Percentiles rank a stretch among this genome's conserved stretches.
Evolutionary conservation across 768 basidiomycete species (phyloP).

Genomic region (Suillus ampliporus): DNA sequence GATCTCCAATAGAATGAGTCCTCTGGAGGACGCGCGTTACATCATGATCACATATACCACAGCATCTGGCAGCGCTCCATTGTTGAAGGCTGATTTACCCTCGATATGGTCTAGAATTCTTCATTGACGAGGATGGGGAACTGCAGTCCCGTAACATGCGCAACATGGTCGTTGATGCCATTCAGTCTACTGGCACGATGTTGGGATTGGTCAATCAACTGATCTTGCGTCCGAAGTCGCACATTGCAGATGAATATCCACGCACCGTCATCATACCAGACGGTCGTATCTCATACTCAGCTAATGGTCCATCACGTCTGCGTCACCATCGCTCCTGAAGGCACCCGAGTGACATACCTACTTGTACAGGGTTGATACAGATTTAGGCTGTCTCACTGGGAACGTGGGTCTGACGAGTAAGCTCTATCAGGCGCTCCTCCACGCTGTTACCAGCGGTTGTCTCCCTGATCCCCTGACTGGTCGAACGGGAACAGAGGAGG

Average conservation of each 20-base stretch:
- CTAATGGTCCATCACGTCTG: no score
- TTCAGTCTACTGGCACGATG: slow-evolving; percentile 50
- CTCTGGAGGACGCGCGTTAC: slow-evolving; percentile 29
- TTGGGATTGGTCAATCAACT: slow-evolving; percentile 49
- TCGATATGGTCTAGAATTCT: slow-evolving; percentile 49
- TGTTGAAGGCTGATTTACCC: slow-evolving; percentile 42
- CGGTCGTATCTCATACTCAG: slow-evolving; percentile 34
- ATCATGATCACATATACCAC: slow-evolving; percentile 27
- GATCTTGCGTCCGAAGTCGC: slow-evolving; percentile 41
- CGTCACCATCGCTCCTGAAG: no score
- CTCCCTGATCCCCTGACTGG: no score
- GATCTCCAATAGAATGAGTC: slow-evolving; percentile 29
- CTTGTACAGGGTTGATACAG: no score
- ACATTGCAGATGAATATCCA: slow-evolving; percentile 8
- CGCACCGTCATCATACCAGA: slow-evolving; percentile 46
- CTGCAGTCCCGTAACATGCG: slow-evolving; percentile 50
- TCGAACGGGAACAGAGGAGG: no score
- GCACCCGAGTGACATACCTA: no score
- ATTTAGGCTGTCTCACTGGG: no score
- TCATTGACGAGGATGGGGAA: slow-evolving; percentile 35
- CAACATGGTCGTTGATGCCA: slow-evolving; percentile 45
- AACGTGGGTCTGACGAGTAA: no score
- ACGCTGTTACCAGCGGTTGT: no score
- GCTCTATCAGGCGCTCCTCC: no score
- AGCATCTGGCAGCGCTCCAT: neutral